Percentiles rank a stretch among this genome's conserved stretches.
Evolutionary conservation across 2,329 filamentous ascomycete species (phyloP).

Genomic region (Diaporthe capsici): DNA sequence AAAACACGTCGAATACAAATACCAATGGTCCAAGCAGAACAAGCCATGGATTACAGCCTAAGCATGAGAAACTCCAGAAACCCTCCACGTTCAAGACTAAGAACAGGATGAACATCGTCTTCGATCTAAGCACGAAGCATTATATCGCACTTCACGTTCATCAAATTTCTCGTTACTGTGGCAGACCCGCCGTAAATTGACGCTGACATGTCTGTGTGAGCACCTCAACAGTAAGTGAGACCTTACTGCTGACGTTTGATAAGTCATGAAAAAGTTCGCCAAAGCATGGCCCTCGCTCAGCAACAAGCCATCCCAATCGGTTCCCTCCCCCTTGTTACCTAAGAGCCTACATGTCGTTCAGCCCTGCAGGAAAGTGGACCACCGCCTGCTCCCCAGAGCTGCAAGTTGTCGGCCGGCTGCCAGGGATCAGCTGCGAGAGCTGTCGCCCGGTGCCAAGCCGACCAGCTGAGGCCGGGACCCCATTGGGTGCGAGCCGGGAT

Average conservation of each 20-base stretch:
- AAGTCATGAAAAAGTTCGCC: not conserved
- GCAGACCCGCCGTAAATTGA: not conserved
- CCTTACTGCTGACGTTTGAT: conserved; percentile 7
- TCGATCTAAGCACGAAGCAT: not conserved
- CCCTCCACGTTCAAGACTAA: not conserved
- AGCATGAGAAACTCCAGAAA: not conserved
- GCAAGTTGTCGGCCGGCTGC: conserved; percentile 24
- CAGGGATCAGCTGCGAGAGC: conserved; percentile 27
- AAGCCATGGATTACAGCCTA: not conserved
- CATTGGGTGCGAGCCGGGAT: conserved; percentile 30
- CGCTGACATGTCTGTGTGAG: not conserved
- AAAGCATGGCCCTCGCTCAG: conserved; percentile 25
- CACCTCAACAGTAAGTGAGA: conserved; percentile 14
- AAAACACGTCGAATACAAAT: not conserved
- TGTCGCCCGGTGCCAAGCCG: conserved; percentile 14
- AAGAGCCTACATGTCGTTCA: conserved; percentile 4
- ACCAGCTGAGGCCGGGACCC: conserved; percentile 3
- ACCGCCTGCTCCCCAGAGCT: conserved; percentile 3
- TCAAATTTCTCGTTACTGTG: not conserved
- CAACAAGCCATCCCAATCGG: conserved; percentile 18
- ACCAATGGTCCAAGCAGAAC: not conserved
- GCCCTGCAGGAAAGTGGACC: conserved; percentile 24
- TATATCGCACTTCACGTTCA: not conserved
- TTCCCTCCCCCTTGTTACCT: conserved; percentile 18
- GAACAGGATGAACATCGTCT: not conserved